phyloP scores from a whole-genome alignment of 768 basidiomycete genomes.

The Termitomyces sp. region DNA sequence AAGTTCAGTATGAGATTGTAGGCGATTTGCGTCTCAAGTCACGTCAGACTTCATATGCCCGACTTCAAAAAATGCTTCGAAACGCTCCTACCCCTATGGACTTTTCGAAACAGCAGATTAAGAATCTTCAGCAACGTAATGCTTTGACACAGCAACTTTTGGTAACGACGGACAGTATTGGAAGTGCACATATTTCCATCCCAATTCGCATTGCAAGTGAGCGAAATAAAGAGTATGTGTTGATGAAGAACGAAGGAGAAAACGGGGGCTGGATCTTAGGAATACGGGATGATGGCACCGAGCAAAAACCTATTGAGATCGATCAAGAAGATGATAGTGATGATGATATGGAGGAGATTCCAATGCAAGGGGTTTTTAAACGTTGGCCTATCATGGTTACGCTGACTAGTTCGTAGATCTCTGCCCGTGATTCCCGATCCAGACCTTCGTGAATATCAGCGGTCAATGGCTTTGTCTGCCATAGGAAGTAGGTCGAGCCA shows the following conservation, averaged over 20 bases:
- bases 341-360: conserved; percentile 78
- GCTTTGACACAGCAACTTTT: conserved; percentile 89
- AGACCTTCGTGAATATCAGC: conserved; percentile 59
- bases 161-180: conserved; percentile 87
- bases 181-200: conserved; percentile 83
- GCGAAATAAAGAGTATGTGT: conserved; percentile 89
- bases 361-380: conserved; percentile 43
- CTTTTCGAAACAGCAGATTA: conserved; percentile 95
- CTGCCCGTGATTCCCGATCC: conserved; percentile 36
- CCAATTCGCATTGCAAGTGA: conserved; percentile 95
- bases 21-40: conserved; percentile 94
- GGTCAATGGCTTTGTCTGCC: conserved; percentile 55
- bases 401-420: conserved; percentile 24
- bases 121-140: conserved; percentile 85
- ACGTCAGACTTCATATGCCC: conserved; percentile 87
- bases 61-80: conserved; percentile 86
- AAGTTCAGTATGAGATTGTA: conserved; percentile 97
- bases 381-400: background rate
- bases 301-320: conserved; percentile 80
- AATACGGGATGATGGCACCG: conserved; percentile 81
- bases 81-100: conserved; percentile 80
- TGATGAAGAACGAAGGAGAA: conserved; percentile 85
- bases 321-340: conserved; percentile 54
- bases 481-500: conserved; percentile 44
- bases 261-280: conserved; percentile 95